Conservation (phyloP, 495 filamentous ascomycete genomes). For the Penicillium canescens region DNA sequence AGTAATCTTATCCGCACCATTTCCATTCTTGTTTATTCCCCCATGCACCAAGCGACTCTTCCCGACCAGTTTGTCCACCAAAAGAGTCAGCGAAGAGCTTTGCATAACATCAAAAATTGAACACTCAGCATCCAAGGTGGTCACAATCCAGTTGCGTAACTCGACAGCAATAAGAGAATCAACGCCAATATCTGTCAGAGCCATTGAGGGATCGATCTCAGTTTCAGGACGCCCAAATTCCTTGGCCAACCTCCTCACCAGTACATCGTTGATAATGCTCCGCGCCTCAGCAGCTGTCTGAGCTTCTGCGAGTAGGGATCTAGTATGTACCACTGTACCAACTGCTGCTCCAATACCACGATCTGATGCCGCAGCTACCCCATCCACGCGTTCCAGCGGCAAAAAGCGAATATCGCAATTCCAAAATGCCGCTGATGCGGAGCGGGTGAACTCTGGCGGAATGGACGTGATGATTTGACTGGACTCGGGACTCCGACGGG, state of each 20-base stretch:
- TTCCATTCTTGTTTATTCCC: too few species aligned
- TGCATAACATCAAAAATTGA: constrained; percentile 2
- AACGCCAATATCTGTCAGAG: neutral
- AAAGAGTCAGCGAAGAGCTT: neutral
- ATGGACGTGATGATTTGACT: neutral
- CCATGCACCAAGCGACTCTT: too few species aligned
- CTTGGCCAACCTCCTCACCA: neutral
- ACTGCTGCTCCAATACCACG: too few species aligned
- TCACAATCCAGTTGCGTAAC: neutral
- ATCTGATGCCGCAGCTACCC: too few species aligned
- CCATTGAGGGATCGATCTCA: neutral
- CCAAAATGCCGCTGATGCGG: too few species aligned
- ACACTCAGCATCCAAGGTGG: neutral
- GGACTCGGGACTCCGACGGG: neutral
- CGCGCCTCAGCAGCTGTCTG: neutral
- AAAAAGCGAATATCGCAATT: too few species aligned
- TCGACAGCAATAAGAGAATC: constrained; percentile 5
- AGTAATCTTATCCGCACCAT: too few species aligned
- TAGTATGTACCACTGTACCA: neutral
- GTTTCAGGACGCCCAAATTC: neutral
- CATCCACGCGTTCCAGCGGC: too few species aligned
- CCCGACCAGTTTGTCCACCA: too few species aligned
- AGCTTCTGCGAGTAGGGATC: neutral
- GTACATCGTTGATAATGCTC: neutral
- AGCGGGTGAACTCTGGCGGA: too few species aligned